A percentile compares a stretch with the other conserved stretches of the same genome.
phyloP scores from a whole-genome alignment of 2,329 filamentous ascomycete genomes.

The Spiromastix sp. region DNA sequence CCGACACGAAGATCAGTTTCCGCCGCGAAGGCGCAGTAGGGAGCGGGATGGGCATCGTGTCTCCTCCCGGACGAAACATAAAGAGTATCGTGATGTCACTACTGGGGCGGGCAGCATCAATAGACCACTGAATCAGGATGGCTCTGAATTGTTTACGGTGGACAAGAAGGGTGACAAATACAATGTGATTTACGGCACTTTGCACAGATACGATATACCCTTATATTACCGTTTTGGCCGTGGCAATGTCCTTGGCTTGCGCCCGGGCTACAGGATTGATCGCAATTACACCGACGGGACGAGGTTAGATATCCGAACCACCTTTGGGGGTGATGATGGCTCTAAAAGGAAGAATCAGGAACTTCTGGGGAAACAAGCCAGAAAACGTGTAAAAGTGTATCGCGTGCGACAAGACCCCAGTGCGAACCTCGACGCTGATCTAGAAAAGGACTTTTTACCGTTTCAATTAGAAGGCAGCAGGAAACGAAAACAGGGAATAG shows the following conservation, averaged over 20 bases:
- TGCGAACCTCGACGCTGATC: conserved; percentile 13
- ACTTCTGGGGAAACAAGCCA: conserved; percentile 20
- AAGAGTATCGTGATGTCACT: neutral
- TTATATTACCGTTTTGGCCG: conserved; percentile 57
- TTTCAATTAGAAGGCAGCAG: conserved; percentile 15
- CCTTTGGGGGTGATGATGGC: conserved; percentile 27
- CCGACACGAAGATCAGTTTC: conserved; percentile 2
- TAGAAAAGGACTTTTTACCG: conserved; percentile 23
- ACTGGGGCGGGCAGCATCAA: conserved; percentile 7
- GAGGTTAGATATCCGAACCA: conserved; percentile 26
- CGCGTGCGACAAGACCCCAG: conserved; percentile 17
- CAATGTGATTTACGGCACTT: conserved; percentile 62
- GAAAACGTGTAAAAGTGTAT: conserved; percentile 13
- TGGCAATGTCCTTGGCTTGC: conserved; percentile 60
- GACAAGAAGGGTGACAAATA: conserved; percentile 70
- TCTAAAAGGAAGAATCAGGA: conserved; percentile 38
- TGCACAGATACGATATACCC: conserved; percentile 63
- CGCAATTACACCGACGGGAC: conserved; percentile 42
- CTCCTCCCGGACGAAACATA: conserved; percentile 11
- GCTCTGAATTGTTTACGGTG: conserved; percentile 42
- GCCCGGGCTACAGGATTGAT: conserved; percentile 54
- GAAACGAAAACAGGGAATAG: conserved; percentile 32
- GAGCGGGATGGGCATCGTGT: conserved; percentile 15
- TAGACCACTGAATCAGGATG: conserved; percentile 10
- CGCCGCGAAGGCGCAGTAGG: conserved; percentile 1